Conservation (phyloP, 148 eudicot species). For the Rhododendron kiyosumense region DNA sequence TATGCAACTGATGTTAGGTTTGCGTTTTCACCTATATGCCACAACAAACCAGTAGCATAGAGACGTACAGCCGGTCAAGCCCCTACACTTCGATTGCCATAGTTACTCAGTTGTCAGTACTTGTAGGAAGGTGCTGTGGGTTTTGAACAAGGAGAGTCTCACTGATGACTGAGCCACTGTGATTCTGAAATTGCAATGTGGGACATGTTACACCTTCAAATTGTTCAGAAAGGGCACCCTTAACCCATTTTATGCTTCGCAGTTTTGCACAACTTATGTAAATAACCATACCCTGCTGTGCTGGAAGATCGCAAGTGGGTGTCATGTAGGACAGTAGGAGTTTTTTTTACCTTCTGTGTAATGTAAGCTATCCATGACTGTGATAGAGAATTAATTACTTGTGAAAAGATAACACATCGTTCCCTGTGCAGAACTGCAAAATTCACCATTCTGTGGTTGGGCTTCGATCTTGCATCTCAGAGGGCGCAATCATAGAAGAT, state of each 20-base stretch:
- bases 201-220: not conserved
- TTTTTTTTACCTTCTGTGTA: not conserved
- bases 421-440: constrained; percentile 69
- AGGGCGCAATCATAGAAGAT: constrained; percentile 91
- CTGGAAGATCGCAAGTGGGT: not conserved
- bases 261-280: not conserved
- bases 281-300: not conserved
- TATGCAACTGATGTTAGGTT: not conserved
- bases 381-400: not conserved
- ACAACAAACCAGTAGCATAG: not conserved
- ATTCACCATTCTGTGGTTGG: constrained; percentile 96
- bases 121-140: not conserved
- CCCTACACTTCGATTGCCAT: not conserved
- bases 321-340: not conserved
- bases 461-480: constrained; percentile 88
- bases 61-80: not conserved
- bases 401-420: not conserved
- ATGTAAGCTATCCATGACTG: not conserved
- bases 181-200: not conserved
- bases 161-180: not conserved
- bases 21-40: not conserved
- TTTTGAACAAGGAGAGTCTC: not conserved
- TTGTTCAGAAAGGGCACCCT: not conserved
- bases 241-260: not conserved
- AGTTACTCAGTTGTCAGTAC: not conserved